Evolutionary conservation across 306 rosid genomes (phyloP).

Genomic region (Lathyrus oleraceus): DNA sequence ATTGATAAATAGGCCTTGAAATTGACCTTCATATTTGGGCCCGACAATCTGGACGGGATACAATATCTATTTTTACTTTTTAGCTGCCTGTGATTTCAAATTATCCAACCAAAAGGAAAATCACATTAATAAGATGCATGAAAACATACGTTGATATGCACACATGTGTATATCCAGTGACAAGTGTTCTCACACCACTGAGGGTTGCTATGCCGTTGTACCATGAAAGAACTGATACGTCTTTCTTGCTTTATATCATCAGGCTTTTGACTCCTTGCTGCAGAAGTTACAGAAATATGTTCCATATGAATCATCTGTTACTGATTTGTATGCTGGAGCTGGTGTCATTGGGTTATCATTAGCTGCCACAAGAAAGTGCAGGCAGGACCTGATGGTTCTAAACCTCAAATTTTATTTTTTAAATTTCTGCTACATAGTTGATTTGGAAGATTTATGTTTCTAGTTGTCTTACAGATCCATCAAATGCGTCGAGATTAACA

Average conservation of each 20-base stretch:
- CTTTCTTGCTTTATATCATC: constrained; percentile 32
- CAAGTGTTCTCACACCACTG: not conserved
- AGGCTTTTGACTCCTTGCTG: constrained; percentile 89
- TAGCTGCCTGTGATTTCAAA: not conserved
- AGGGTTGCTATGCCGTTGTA: not conserved
- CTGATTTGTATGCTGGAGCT: constrained; percentile 96
- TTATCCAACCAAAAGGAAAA: constrained; percentile 9
- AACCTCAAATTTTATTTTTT: constrained; percentile 9
- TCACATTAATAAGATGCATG: constrained; percentile 3
- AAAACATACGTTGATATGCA: not conserved
- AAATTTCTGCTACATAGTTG: constrained; percentile 22
- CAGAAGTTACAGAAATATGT: constrained; percentile 87
- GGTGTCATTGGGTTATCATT: constrained; percentile 94
- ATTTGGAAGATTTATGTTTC: constrained; percentile 17
- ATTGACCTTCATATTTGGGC: constrained; percentile 1
- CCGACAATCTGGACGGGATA: not conserved
- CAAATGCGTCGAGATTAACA: constrained; percentile 90
- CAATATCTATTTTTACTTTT: not conserved
- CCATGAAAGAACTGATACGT: constrained; percentile 13
- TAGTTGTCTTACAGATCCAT: constrained; percentile 60
- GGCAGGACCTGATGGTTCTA: constrained; percentile 58
- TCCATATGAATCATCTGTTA: constrained; percentile 81
- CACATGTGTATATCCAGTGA: not conserved
- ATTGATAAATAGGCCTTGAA: not conserved
- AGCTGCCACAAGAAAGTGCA: constrained; percentile 90